Base-by-base conservation (phyloP, 306 rosid species). In the Castanopsis chinensis region DNA sequence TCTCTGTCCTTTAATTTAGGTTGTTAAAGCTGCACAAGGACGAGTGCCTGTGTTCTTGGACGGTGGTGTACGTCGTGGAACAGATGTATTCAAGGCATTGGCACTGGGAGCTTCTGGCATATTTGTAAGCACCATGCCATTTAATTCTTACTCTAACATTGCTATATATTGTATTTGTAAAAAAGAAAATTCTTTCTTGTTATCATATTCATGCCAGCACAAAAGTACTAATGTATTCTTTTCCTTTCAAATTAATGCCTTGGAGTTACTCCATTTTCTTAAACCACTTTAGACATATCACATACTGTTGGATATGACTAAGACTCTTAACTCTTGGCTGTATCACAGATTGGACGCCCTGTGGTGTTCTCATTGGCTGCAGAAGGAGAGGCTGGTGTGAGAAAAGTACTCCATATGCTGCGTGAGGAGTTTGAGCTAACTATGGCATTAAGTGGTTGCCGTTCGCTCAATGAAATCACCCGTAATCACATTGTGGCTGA, bases 41-140 rank as follows among this genome's bases (percentile, higher is more conserved):
- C 86, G 84, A n/a, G 18, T 96, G 88, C 99, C 99, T 8, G 97
- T 96, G 4, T 93, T 96, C 78, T 57, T 96, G 88, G 99, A 96
- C 58, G 98, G 99, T 28, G 99, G 99, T 64, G 93, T 96, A 1
- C 92, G 94, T 20, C 93, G 98, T 78, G 99, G 99, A 83, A 96
- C 97, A 3, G 99, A 96, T 79, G 97, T 96, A 27, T 96, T 96
- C 83, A 96, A 96, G 87, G 99, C 99, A 72, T 85, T 96, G 84
- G 99, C 99, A 17, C 89, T 96, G 1, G 99, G 99, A 69, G 99
- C 99, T 64, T 86, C 99, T 18, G 99, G 99, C 79, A 82, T 96
- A 59, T 96, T 96, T 84, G 99, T 96, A 69, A 93, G 98, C 75
- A 58, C 6, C 13, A 17, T 6, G 21, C 14, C 43, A 64, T 4